Evolutionary conservation across 129 eudicot species (phyloP).

Genomic region (Solidago caesia): DNA sequence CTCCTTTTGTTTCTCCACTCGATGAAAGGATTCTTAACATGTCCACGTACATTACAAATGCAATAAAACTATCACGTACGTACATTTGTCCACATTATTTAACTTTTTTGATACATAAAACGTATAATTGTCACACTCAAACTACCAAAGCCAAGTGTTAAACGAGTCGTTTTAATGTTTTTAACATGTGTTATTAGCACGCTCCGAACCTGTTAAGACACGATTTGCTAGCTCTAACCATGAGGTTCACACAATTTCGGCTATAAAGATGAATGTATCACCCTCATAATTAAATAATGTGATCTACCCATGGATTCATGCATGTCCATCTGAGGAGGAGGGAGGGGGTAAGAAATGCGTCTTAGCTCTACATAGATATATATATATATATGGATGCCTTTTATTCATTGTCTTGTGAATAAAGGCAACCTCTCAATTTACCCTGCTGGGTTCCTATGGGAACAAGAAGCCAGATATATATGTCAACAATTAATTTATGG

Average conservation of each 20-base stretch:
- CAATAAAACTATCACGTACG: too few species aligned
- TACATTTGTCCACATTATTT: too few species aligned
- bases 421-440: constrained; percentile 12
- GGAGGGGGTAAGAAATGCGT: background rate
- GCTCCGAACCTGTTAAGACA: too few species aligned
- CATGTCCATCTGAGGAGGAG: background rate
- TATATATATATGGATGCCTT: constrained; percentile 17
- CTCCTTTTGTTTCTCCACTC: too few species aligned
- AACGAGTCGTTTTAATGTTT: too few species aligned
- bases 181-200: too few species aligned
- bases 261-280: background rate
- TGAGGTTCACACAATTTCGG: background rate
- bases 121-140: too few species aligned
- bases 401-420: background rate
- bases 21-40: too few species aligned
- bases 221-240: too few species aligned
- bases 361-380: constrained; percentile 2
- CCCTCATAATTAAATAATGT: background rate
- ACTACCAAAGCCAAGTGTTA: too few species aligned
- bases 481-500: background rate
- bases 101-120: too few species aligned
- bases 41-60: too few species aligned
- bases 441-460: constrained; percentile 3
- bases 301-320: constrained; percentile 4
- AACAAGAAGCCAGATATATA: constrained; percentile 1